phyloP scores from a whole-genome alignment of 2,329 filamentous ascomycete species.

The Monosporascus cannonballus region DNA sequence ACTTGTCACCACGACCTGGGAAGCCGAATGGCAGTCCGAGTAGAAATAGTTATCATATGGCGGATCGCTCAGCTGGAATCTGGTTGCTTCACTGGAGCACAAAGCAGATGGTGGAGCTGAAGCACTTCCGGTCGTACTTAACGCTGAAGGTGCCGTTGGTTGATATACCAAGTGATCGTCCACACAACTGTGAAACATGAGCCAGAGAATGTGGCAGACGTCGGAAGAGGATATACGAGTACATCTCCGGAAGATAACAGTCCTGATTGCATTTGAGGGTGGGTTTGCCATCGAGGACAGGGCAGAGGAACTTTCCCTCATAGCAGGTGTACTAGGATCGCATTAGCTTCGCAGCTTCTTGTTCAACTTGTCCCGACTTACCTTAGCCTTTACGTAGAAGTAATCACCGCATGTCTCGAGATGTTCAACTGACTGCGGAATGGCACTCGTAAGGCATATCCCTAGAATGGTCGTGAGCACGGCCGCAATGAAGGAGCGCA shows the following conservation, averaged over 20 bases:
- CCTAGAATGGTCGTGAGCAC: no score
- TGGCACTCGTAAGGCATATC: no score
- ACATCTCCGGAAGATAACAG: constrained; percentile 21
- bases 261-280: constrained; percentile 20
- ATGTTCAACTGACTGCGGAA: no score
- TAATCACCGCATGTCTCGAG: no score
- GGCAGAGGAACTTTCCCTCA: constrained; percentile 21
- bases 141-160: background rate
- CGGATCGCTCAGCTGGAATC: constrained; percentile 41
- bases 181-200: constrained; percentile 6
- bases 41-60: constrained; percentile 62
- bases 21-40: constrained; percentile 54
- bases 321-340: constrained; percentile 19
- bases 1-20: constrained; percentile 56
- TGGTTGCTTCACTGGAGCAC: constrained; percentile 5
- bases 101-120: background rate
- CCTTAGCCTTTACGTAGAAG: no score
- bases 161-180: constrained; percentile 5
- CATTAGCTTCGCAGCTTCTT: no score
- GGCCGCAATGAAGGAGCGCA: no score
- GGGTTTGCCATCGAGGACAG: constrained; percentile 17
- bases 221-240: constrained; percentile 12
- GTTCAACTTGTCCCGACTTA: no score
- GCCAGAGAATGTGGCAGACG: background rate
- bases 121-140: background rate